phyloP scores from a whole-genome alignment of 2,329 filamentous ascomycete genomes.

The Furcasterigmium furcatum region DNA sequence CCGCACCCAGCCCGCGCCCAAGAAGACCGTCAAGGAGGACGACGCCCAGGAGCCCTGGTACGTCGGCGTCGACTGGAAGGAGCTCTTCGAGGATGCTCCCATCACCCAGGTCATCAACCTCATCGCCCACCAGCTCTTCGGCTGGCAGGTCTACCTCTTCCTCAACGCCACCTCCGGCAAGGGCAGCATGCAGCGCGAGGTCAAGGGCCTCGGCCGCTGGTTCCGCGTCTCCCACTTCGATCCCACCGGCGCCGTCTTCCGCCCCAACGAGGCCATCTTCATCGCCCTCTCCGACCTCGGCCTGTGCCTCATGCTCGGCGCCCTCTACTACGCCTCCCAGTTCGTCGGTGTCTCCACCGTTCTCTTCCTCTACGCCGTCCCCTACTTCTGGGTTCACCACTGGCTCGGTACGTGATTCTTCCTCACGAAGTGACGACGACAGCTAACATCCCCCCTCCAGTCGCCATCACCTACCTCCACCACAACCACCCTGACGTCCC shows the following conservation, averaged over 20 bases:
- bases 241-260: constrained; percentile 59
- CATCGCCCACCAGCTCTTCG: constrained; percentile 59
- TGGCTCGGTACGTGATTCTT: constrained; percentile 53
- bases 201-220: constrained; percentile 26
- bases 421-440: background rate
- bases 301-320: constrained; percentile 45
- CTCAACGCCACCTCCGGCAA: constrained; percentile 52
- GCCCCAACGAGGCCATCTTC: constrained; percentile 49
- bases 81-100: constrained; percentile 63
- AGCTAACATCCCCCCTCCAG: constrained; percentile 28
- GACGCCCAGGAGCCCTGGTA: constrained; percentile 29
- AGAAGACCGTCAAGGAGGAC: constrained; percentile 14
- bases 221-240: constrained; percentile 55
- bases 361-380: constrained; percentile 57
- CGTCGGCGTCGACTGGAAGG: constrained; percentile 38
- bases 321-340: constrained; percentile 48
- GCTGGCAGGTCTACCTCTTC: constrained; percentile 62
- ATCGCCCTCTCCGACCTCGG: constrained; percentile 60
- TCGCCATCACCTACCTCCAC: constrained; percentile 73
- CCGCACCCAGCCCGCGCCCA: background rate
- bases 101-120: constrained; percentile 51
- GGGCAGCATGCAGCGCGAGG: constrained; percentile 42
- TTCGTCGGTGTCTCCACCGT: constrained; percentile 55
- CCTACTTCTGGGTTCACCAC: constrained; percentile 69
- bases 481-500: constrained; percentile 59